A percentile compares a stretch with the other conserved stretches of the same genome.
Evolutionary conservation across 2,329 filamentous ascomycete genomes (phyloP).

Genomic region (Chaetomiaceae sp.): DNA sequence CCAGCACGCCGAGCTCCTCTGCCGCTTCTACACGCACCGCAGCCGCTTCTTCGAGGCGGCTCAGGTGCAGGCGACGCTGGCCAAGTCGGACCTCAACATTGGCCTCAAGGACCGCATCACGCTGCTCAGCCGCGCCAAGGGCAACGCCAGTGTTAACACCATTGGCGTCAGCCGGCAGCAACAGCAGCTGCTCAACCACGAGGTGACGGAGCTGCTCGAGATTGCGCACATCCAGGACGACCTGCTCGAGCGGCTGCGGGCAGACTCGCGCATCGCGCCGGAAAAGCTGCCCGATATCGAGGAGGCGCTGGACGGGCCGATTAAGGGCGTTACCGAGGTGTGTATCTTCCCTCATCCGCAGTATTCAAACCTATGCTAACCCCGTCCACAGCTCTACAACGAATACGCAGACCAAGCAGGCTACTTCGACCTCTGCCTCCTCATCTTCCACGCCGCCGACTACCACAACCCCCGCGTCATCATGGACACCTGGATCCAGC

Average conservation of each 20-base stretch:
- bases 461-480: constrained; percentile 86
- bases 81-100: constrained; percentile 75
- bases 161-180: constrained; percentile 71
- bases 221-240: constrained; percentile 95
- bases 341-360: constrained; percentile 32
- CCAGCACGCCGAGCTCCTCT: constrained; percentile 82
- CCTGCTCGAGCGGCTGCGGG: constrained; percentile 69
- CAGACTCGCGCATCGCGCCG: constrained; percentile 63
- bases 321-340: constrained; percentile 73
- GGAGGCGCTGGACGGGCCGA: constrained; percentile 67
- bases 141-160: constrained; percentile 82
- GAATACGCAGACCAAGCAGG: constrained; percentile 78
- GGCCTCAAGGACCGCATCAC: constrained; percentile 81
- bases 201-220: constrained; percentile 81
- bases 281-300: constrained; percentile 63
- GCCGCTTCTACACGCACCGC: constrained; percentile 85
- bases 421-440: constrained; percentile 89
- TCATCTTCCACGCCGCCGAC: constrained; percentile 89
- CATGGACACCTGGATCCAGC: constrained; percentile 73
- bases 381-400: constrained; percentile 87
- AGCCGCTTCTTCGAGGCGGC: constrained; percentile 83
- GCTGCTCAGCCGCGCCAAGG: constrained; percentile 84
- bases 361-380: constrained; percentile 20
- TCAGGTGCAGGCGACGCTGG: constrained; percentile 76
- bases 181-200: constrained; percentile 79